Evolutionary conservation across 805 yeast species (phyloP), one percentile per base, ranked within the genome.

Genomic region (Kluyveromyces siamensis): DNA sequence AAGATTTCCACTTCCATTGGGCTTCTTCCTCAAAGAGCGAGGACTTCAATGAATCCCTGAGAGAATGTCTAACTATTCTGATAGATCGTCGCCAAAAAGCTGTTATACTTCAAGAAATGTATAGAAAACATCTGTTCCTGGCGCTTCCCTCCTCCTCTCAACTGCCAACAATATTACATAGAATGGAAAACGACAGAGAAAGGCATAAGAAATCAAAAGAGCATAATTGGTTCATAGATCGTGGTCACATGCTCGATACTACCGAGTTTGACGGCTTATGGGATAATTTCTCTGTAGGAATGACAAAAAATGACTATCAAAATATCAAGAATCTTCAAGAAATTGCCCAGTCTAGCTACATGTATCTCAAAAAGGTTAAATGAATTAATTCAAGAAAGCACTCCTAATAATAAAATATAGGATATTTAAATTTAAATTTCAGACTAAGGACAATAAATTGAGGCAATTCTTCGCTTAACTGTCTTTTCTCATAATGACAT

Each of bases 121-220:
- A 43, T 39, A 43, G 39, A 21, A 43, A 43, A 36, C 45, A 43
- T 19, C 10, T 11, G 37, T 41, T 16, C 10, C 52, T 25, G 17
- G 36, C 27, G 38, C 37, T 35, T 11, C 44, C 36, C 11, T 19
- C 13, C n/a, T 35, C 40, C 17, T 35, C 45, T 16, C 47, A 13
- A 17, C 45, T 8, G 35, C 46, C 52, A 46, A 43, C 54, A 55
- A 80, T 86, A 16, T 62, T 88, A 16, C 74, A 79, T 37, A 71
- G 98, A 51, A 88, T 91, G 83, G 97, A 91, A 62, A 90, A 84
- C 52, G 98, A 91, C 62, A 72, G 99, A 55, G 99, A 91, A 62
- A 72, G 96, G 49, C 89, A 87, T 59, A 91, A 91, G 62, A 75
- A 86, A 54, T 77, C 84, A 13, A 88, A 90, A 56, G 97, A 91